Percentiles rank a stretch among this genome's conserved stretches.
phyloP scores from a whole-genome alignment of 768 basidiomycete species.

The Podaxis carcinomalis region DNA sequence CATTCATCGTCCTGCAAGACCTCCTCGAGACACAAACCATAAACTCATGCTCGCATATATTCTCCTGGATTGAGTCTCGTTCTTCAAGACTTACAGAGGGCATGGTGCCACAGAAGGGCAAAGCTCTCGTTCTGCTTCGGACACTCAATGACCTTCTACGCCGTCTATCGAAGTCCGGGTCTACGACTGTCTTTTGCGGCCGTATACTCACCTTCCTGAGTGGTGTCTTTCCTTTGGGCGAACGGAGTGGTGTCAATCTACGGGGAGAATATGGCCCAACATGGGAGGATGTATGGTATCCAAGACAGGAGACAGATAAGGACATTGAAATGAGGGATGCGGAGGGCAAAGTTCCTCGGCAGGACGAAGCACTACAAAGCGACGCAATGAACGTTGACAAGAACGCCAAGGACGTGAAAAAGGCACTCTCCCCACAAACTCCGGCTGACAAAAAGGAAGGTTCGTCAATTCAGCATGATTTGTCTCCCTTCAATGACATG shows the following conservation, averaged over 20 bases:
- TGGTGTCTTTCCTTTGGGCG: constrained; percentile 81
- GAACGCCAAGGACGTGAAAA: constrained; percentile 30
- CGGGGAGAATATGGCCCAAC: constrained; percentile 80
- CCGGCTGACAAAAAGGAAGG: constrained; percentile 58
- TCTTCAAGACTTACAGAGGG: constrained; percentile 66
- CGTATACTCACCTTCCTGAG: constrained; percentile 86
- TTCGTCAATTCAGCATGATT: constrained; percentile 14
- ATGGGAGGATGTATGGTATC: constrained; percentile 63
- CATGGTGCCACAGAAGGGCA: constrained; percentile 84
- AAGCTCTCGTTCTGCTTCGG: constrained; percentile 79
- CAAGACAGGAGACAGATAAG: constrained; percentile 19
- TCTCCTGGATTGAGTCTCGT: constrained; percentile 82
- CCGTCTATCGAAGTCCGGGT: constrained; percentile 80
- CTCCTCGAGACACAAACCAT: constrained; percentile 85
- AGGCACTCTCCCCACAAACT: constrained; percentile 17
- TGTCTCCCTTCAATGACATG: background rate
- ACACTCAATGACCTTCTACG: constrained; percentile 85
- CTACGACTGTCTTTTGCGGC: constrained; percentile 84
- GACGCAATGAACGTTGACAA: constrained; percentile 64
- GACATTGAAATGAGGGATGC: constrained; percentile 23
- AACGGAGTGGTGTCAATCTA: constrained; percentile 88
- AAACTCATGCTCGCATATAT: constrained; percentile 78
- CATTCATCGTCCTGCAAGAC: constrained; percentile 73
- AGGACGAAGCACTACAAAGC: constrained; percentile 17
- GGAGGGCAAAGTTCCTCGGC: constrained; percentile 20